Conservation (phyloP, 2,329 filamentous ascomycete species). For the Colletotrichum somersetense region DNA sequence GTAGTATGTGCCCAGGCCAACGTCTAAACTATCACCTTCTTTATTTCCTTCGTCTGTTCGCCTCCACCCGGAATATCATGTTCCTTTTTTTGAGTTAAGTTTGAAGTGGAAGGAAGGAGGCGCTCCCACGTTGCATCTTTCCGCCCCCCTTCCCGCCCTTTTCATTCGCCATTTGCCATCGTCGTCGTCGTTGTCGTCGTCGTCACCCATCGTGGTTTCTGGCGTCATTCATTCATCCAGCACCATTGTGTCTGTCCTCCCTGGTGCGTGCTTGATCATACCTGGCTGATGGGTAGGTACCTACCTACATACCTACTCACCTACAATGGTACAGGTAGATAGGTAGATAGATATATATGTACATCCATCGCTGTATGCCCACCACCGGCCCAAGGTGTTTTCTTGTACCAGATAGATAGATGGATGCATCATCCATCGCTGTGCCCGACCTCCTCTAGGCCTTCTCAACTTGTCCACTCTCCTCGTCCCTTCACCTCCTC, state of each 20-base stretch:
- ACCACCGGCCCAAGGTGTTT: no score
- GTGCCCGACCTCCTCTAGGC: background rate
- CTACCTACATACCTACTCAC: no score
- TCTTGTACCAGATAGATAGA: no score
- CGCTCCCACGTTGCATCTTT: background rate
- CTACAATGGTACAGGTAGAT: no score
- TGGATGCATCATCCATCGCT: no score
- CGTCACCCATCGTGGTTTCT: background rate
- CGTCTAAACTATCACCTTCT: background rate
- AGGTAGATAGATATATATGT: no score
- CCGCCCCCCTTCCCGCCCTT: background rate
- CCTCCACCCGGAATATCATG: background rate
- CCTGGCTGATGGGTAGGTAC: no score
- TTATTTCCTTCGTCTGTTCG: background rate
- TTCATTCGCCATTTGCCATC: background rate
- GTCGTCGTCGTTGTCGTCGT: background rate
- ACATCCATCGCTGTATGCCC: no score
- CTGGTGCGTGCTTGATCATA: no score
- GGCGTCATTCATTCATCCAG: no score
- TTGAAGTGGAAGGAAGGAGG: background rate
- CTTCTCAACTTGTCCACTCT: background rate
- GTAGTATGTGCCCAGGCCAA: background rate
- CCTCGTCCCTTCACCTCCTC: background rate
- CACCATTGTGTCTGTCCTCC: no score
- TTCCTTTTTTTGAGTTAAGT: conserved; percentile 4